These are phyloP conservation scores for Daldinia concentrica DNA, from an alignment of 495 filamentous ascomycete genomes.

Conservation along the genomic window DNA sequence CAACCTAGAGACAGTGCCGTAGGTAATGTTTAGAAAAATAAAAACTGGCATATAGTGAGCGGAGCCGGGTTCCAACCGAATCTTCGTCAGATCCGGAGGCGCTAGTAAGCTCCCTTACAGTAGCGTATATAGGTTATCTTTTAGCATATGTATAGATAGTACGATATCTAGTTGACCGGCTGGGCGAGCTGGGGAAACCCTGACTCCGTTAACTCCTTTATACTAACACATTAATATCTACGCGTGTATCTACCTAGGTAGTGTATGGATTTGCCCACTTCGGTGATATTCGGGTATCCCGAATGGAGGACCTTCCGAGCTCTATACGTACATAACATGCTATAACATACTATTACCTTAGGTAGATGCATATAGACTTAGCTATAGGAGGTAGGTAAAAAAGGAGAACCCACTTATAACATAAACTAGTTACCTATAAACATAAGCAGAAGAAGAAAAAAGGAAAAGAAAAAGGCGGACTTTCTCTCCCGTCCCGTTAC, in stretches of 20 bases:
- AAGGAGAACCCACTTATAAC: too few relatives aligned
- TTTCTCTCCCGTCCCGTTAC: slow-evolving; percentile 12
- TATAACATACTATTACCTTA: background rate
- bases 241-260: too few relatives aligned
- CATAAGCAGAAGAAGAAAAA: background rate
- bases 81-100: slow-evolving; percentile 22
- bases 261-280: background rate
- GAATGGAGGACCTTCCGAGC: slow-evolving; percentile 16
- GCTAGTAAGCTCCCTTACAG: slow-evolving; percentile 2
- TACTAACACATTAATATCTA: slow-evolving; percentile 1
- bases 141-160: slow-evolving; percentile 17
- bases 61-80: slow-evolving; percentile 30
- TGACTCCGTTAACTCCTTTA: slow-evolving; percentile 5
- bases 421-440: background rate
- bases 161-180: slow-evolving; percentile 22
- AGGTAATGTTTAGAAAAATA: too few relatives aligned
- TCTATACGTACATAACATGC: background rate
- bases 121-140: slow-evolving; percentile 3
- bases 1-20: background rate
- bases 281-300: slow-evolving; percentile 28
- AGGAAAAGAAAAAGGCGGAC: background rate
- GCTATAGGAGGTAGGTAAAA: too few relatives aligned
- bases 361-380: background rate
- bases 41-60: slow-evolving; percentile 21
- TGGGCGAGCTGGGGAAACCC: slow-evolving; percentile 23